phyloP scores from a whole-genome alignment of 2,329 filamentous ascomycete genomes.

The Mollisia scopiformis region DNA sequence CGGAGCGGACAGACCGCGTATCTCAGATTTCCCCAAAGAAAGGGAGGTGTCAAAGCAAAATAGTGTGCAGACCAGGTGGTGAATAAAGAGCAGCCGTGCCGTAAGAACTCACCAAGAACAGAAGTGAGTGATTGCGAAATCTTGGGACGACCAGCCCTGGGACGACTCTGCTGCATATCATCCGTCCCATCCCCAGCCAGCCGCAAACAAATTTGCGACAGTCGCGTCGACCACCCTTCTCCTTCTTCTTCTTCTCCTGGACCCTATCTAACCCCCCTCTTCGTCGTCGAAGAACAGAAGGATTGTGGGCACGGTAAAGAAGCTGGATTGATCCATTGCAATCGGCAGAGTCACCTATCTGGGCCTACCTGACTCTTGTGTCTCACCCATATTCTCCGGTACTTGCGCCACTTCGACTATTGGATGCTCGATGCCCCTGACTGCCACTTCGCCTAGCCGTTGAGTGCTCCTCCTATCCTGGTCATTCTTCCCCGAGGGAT shows the following conservation, averaged over 20 bases:
- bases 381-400: conserved; percentile 2
- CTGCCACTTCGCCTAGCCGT: too few species aligned
- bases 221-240: too few species aligned
- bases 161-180: conserved; percentile 2
- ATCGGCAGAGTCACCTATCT: neutral
- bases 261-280: neutral
- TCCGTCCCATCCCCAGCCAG: neutral
- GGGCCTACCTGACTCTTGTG: neutral
- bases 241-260: neutral
- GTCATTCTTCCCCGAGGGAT: too few species aligned
- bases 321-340: neutral
- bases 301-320: neutral
- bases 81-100: too few species aligned
- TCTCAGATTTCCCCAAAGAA: neutral
- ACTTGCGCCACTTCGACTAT: neutral
- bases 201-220: neutral
- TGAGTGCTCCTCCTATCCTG: too few species aligned
- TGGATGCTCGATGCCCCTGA: neutral
- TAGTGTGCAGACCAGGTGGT: too few species aligned
- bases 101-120: too few species aligned
- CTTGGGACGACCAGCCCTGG: neutral
- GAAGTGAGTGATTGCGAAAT: neutral
- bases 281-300: neutral
- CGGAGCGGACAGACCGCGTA: neutral
- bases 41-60: neutral